Evolutionary conservation across 2,329 filamentous ascomycete genomes (phyloP).

Genomic region (Gaeumannomyces tritici): DNA sequence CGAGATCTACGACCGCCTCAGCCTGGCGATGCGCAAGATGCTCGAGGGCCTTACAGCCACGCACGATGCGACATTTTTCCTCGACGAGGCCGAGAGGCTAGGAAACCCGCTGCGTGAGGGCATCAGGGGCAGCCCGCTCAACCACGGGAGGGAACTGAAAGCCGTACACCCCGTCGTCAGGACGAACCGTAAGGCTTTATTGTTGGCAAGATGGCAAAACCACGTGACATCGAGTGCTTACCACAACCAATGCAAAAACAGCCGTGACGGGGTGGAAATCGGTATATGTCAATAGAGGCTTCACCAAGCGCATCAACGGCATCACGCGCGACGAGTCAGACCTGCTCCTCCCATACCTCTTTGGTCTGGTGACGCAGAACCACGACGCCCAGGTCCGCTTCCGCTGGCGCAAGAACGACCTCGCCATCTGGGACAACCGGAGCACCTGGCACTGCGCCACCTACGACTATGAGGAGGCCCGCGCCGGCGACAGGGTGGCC

Average conservation of each 20-base stretch:
- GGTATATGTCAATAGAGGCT: slow-evolving; percentile 39
- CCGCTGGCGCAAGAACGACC: slow-evolving; percentile 41
- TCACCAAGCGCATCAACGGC: slow-evolving; percentile 45
- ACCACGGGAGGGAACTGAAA: slow-evolving; percentile 40
- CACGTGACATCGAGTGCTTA: neutral
- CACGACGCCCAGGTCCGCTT: slow-evolving; percentile 48
- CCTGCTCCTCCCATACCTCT: slow-evolving; percentile 35
- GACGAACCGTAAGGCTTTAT: slow-evolving; percentile 37
- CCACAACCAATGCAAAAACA: slow-evolving; percentile 2
- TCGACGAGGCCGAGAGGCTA: slow-evolving; percentile 35
- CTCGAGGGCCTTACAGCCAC: slow-evolving; percentile 17
- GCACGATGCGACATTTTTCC: slow-evolving; percentile 36
- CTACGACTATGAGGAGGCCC: slow-evolving; percentile 44
- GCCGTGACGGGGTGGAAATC: slow-evolving; percentile 49
- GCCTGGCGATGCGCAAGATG: slow-evolving; percentile 14
- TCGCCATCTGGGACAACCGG: slow-evolving; percentile 59
- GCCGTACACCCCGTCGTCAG: slow-evolving; percentile 45
- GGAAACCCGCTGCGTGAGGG: slow-evolving; percentile 23
- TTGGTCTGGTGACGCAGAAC: slow-evolving; percentile 40
- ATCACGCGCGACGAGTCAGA: slow-evolving; percentile 44
- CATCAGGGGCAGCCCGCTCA: slow-evolving; percentile 44
- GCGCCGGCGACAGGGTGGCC: slow-evolving; percentile 30
- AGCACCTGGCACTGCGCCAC: slow-evolving; percentile 43
- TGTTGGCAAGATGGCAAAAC: neutral
- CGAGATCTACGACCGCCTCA: slow-evolving; percentile 28